phyloP scores from a whole-genome alignment of 129 eudicot genomes.

The Daucus carota region DNA sequence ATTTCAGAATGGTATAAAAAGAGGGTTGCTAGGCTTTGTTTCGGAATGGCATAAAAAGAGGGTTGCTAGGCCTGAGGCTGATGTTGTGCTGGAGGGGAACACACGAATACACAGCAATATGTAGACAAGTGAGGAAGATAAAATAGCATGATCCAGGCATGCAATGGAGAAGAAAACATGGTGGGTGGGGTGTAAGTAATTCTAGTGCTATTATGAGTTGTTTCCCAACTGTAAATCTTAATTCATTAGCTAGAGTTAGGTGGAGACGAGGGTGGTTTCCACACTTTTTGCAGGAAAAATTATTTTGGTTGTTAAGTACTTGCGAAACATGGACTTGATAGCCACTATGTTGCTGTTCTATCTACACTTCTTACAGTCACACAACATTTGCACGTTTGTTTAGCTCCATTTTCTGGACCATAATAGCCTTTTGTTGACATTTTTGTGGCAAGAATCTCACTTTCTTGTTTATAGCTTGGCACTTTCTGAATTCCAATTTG shows the following conservation, averaged over 20 bases:
- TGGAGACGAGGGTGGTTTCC: constrained; percentile 3
- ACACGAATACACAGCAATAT: constrained; percentile 7
- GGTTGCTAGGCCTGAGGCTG: constrained; percentile 20
- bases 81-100: constrained; percentile 28
- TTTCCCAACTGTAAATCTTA: constrained; percentile 25
- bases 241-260: not conserved
- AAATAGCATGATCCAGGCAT: constrained; percentile 6
- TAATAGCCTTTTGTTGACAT: not conserved
- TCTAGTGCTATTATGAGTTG: constrained; percentile 29
- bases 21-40: constrained; percentile 9
- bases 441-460: not conserved
- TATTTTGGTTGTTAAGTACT: constrained; percentile 26
- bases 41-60: too few relatives aligned
- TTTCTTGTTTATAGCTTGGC: not conserved
- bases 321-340: constrained; percentile 37
- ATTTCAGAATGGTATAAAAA: too few relatives aligned
- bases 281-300: constrained; percentile 20
- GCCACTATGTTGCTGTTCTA: constrained; percentile 18
- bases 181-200: constrained; percentile 9
- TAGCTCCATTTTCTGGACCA: not conserved
- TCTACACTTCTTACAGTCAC: not conserved
- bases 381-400: constrained; percentile 2
- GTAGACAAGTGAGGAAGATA: constrained; percentile 12
- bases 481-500: not conserved
- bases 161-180: not conserved